Evolutionary conservation across 331 rosid genomes (phyloP).

Genomic region (Dryas integrifolia): DNA sequence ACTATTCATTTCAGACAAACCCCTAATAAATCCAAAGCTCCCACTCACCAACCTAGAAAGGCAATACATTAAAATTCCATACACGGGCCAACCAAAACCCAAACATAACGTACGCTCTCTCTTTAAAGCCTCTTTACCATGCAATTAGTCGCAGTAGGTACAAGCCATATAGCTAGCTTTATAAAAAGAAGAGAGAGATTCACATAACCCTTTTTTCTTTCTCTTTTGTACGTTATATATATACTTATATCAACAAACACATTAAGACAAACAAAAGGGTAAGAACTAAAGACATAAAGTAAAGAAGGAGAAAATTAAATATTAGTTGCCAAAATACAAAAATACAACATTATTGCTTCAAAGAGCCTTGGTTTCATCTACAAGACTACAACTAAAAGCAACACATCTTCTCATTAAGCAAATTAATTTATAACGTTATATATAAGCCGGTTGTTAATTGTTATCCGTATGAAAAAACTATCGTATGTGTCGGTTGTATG

Average conservation of each 20-base stretch:
- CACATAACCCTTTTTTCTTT: conserved; percentile 1
- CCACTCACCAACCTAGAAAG: conserved; percentile 47
- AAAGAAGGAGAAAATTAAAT: neutral
- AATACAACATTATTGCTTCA: conserved; percentile 5
- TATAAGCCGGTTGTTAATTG: no score
- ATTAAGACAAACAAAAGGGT: neutral
- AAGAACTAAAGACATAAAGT: neutral
- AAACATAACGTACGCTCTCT: conserved; percentile 31
- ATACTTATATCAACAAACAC: neutral
- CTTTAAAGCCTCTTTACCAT: conserved; percentile 31
- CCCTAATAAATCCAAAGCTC: conserved; percentile 46
- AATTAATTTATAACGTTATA: neutral
- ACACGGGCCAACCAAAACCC: conserved; percentile 17
- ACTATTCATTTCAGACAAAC: conserved; percentile 21
- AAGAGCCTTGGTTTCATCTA: conserved; percentile 5
- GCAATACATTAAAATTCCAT: conserved; percentile 33
- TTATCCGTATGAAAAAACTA: neutral
- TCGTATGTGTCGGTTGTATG: neutral
- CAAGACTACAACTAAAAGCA: neutral
- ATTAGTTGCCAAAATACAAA: neutral
- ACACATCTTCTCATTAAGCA: neutral
- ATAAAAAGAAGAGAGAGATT: conserved; percentile 28
- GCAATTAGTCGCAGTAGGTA: conserved; percentile 32
- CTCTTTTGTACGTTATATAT: neutral
- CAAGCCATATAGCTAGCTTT: conserved; percentile 23